Percentiles rank a stretch among this genome's conserved stretches.
phyloP scores from a whole-genome alignment of 257 asterid genomes.

The Haberlea rhodopensis region DNA sequence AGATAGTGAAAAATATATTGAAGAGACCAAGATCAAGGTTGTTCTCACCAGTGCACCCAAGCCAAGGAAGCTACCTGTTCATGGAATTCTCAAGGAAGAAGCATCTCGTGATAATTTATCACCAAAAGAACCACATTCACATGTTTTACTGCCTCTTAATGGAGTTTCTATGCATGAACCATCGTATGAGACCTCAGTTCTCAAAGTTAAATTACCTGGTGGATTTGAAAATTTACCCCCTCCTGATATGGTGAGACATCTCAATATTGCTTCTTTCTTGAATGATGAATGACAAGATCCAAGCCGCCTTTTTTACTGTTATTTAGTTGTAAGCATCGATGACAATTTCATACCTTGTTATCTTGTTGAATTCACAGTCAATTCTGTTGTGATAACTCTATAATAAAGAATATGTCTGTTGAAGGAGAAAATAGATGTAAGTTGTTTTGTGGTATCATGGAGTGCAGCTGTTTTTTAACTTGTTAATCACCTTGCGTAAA shows the following conservation, averaged over 20 bases:
- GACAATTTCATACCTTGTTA: too few species aligned
- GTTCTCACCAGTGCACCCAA: conserved; percentile 47
- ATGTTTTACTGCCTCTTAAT: too few species aligned
- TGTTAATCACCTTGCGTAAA: background rate
- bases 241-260: conserved; percentile 40
- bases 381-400: too few species aligned
- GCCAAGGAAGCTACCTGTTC: conserved; percentile 43
- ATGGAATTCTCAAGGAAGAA: conserved; percentile 47
- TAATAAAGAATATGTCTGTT: too few species aligned
- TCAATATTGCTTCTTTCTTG: conserved; percentile 8
- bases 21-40: conserved; percentile 83
- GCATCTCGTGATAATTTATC: conserved; percentile 31
- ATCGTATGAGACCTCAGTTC: too few species aligned
- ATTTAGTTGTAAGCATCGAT: conserved; percentile 2
- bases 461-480: conserved; percentile 13
- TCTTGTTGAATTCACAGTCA: too few species aligned
- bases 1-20: conserved; percentile 54
- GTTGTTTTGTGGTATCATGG: background rate
- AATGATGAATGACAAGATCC: conserved; percentile 1
- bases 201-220: too few species aligned
- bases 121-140: conserved; percentile 40
- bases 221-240: too few species aligned
- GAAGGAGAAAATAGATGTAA: too few species aligned
- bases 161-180: too few species aligned
- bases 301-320: conserved; percentile 6